Evolutionary conservation across 768 basidiomycete species (phyloP).

Genomic region (Phaeotremella fagi): DNA sequence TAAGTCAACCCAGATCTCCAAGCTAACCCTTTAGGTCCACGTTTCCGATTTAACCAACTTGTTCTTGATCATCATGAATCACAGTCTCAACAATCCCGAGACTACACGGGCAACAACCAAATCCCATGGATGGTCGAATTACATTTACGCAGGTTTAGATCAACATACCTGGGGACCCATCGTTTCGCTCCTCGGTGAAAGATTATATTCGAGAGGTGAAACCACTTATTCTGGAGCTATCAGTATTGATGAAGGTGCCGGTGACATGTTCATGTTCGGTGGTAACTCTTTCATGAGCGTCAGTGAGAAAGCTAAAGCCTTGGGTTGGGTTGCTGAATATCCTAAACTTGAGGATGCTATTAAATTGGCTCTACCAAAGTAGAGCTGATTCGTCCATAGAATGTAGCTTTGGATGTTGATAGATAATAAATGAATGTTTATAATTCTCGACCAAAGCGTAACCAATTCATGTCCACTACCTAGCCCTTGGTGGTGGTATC

Average conservation of each 20-base stretch:
- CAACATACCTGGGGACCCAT: slow-evolving; percentile 15
- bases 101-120: slow-evolving; percentile 3
- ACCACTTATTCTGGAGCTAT: slow-evolving; percentile 3
- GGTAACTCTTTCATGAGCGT: slow-evolving; percentile 22
- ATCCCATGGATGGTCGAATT: slow-evolving; percentile 20
- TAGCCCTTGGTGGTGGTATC: background rate
- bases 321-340: slow-evolving; percentile 12
- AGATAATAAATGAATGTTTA: too few relatives aligned
- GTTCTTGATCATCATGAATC: slow-evolving; percentile 2
- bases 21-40: slow-evolving; percentile 6
- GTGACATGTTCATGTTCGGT: slow-evolving; percentile 19
- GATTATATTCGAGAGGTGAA: slow-evolving; percentile 10
- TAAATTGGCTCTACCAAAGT: slow-evolving; percentile 8
- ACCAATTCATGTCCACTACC: too few relatives aligned
- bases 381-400: background rate
- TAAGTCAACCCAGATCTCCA: background rate
- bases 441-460: too few relatives aligned
- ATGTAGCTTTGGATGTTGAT: too few relatives aligned
- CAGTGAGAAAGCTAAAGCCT: slow-evolving; percentile 15
- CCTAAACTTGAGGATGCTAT: slow-evolving; percentile 11
- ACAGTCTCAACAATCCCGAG: background rate
- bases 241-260: slow-evolving; percentile 12
- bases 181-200: slow-evolving; percentile 10
- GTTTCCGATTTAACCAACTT: slow-evolving; percentile 11
- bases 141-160: slow-evolving; percentile 15